Evolutionary conservation across 257 asterid species (phyloP).

Genomic region (Cinchona pubescens): DNA sequence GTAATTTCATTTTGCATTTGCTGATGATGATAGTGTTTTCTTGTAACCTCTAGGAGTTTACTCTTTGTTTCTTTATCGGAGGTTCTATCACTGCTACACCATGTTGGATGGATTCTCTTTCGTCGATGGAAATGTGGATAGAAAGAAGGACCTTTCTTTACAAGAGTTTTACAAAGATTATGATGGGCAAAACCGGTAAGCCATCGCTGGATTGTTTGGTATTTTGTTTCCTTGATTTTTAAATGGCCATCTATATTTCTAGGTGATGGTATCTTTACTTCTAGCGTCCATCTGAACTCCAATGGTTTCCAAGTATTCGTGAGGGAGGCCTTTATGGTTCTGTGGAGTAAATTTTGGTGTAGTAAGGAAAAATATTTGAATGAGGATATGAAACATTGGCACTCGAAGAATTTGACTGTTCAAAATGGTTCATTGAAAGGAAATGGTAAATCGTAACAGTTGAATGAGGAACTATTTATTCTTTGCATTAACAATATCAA

Average conservation of each 20-base stretch:
- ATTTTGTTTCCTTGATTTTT: not conserved
- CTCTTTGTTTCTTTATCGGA: slow-evolving; percentile 77
- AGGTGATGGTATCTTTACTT: not conserved
- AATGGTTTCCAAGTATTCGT: not conserved
- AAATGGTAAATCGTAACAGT: not conserved
- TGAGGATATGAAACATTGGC: not conserved
- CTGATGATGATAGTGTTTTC: slow-evolving; percentile 28
- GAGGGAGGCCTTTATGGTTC: not conserved
- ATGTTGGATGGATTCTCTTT: slow-evolving; percentile 74
- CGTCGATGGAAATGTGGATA: slow-evolving; percentile 79
- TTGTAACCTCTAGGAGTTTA: slow-evolving; percentile 65
- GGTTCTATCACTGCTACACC: slow-evolving; percentile 80
- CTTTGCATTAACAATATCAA: too few species aligned
- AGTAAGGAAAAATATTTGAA: not conserved
- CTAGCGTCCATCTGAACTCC: not conserved
- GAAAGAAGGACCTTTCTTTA: slow-evolving; percentile 53
- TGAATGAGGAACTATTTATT: not conserved
- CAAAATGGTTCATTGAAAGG: not conserved
- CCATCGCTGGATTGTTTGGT: slow-evolving; percentile 6
- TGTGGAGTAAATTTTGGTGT: not conserved
- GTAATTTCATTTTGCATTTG: slow-evolving; percentile 15
- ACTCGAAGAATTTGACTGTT: not conserved
- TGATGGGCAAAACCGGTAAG: slow-evolving; percentile 88
- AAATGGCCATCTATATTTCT: not conserved
- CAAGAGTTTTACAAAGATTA: slow-evolving; percentile 59